Base-by-base conservation (phyloP, 192 early-diverging fungal genomes). In the Gaertneriomyces sp. region DNA sequence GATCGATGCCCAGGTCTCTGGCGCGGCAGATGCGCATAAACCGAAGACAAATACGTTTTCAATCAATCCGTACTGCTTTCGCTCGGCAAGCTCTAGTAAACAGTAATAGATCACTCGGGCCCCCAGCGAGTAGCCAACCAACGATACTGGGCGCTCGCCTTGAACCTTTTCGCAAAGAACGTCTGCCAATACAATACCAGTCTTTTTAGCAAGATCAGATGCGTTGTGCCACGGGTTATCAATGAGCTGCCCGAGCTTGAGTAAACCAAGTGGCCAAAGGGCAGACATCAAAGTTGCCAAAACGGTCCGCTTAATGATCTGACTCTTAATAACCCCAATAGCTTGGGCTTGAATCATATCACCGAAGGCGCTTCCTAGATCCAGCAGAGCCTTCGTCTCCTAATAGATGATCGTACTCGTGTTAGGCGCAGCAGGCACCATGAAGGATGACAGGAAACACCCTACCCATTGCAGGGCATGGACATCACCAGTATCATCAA, bases 1-100 rank as follows among this genome's bases (percentile, higher is more conserved):
- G 14, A 88, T 86, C 25, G 76, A 75, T 25, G 83, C 79, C 95
- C 93, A 95, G 60, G 93, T 83, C 3, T 83, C 79, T 41, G 78
- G 79, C 0, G 88, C 85, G n/a, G 87, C 88, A 49, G 89, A 87
- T 4, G 90, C 87, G n/a, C 94, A 94, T 0, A 88, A 81, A 17
- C 95, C 95, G 82, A 98, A 93, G 7, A 98, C 49, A 64, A 87
- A 90, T 3, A 89, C 93, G 57, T 93, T 82, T 70, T 95, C 92
- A 2, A 98, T 82, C 33, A 96, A 78, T 0, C 91, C 91, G 61
- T 79, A 92, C 6, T 87, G 89, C 44, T 88, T 85, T 70, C 89
- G 76, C 40, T 83, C 74, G 20, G 91, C 87, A 14, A 98, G 81
- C 68, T 96, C 93, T 47, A 90, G 66, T 17, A 98, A 75, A 65